Percentiles rank a stretch among this genome's conserved stretches.
Conservation (phyloP, 1,284 basidiomycete species). For the Leccinum pallidistipes region DNA sequence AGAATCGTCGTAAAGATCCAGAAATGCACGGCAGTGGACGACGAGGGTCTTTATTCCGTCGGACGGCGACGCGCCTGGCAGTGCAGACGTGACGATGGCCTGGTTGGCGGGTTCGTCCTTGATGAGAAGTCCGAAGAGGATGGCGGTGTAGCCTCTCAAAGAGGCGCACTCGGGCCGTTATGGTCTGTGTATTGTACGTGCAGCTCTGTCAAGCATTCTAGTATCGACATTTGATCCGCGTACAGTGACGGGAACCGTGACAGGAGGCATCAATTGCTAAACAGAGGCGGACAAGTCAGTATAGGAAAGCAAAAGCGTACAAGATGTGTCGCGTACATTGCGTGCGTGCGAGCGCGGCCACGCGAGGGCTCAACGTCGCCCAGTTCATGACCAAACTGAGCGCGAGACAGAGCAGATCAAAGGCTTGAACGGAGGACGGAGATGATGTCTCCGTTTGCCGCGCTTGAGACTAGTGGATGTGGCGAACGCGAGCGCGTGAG, state of each 20-base stretch:
- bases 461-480: constrained; percentile 10
- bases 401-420: too few species aligned
- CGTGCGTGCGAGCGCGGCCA: constrained; percentile 36
- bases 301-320: background rate
- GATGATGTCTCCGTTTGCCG: too few species aligned
- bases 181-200: constrained; percentile 11
- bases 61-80: constrained; percentile 39
- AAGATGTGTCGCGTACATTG: constrained; percentile 41
- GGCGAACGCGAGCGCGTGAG: constrained; percentile 39
- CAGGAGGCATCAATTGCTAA: constrained; percentile 52
- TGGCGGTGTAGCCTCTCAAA: constrained; percentile 66
- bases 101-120: constrained; percentile 46
- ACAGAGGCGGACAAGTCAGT: background rate
- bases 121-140: constrained; percentile 72
- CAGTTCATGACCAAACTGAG: too few species aligned
- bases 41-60: constrained; percentile 48
- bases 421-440: too few species aligned
- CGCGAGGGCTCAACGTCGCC: too few species aligned
- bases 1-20: too few species aligned
- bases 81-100: constrained; percentile 40
- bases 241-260: constrained; percentile 46
- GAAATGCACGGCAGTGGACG: constrained; percentile 6
- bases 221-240: constrained; percentile 37
- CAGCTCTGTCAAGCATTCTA: constrained; percentile 33
- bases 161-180: constrained; percentile 39